Base-by-base conservation (phyloP, 2,329 filamentous ascomycete genomes). In the Leptosphaerulina australis region DNA sequence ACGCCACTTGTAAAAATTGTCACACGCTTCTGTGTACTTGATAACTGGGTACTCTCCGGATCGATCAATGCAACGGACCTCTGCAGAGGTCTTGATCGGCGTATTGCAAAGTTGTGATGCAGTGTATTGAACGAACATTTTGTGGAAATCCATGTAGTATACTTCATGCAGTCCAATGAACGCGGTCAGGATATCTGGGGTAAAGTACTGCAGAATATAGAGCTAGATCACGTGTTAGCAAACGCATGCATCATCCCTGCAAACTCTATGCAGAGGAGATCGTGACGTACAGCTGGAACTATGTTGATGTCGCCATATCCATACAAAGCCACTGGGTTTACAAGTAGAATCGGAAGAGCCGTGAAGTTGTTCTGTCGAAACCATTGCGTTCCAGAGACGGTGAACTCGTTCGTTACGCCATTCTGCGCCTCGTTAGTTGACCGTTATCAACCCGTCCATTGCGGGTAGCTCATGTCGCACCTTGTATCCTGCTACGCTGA, bases 81-180 rank as follows among this genome's bases (percentile, higher is more conserved):
- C 67, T 21, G 67, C 53, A 31, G 62, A 65, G 8, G 64, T 64
- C 31, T 68, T 59, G 22, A 73, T 72, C 17, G 62, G 56, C 1
- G 61, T 64, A 20, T 69, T 67, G 65, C 66, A 68, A 2, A 66
- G 46, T 39, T 60, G 50, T 20, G 68, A 68, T 38, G 66, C 64
- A 10, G 61, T 44, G 45, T 64, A 73, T 41, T 72, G 56, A 7
- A 65, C 58, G 30, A 64, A 72, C 41, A 72, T 67, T 47, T 68
- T 68, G 53, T 73, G 63, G 44, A 73, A 73, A 46, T 73, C 70
- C 38, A 66, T 69, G 55, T 71, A 71, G 58, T 72, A 73, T 7
- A 70, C 70, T 18, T 64, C 56, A 47, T 68, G 69, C n/a, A 64
- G 44, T 10, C 70, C 70, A 33, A 71, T 57, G 47, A 72, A 72